Base-by-base conservation (phyloP, 345 rosid genomes). In the Sonneratia caseolaris region DNA sequence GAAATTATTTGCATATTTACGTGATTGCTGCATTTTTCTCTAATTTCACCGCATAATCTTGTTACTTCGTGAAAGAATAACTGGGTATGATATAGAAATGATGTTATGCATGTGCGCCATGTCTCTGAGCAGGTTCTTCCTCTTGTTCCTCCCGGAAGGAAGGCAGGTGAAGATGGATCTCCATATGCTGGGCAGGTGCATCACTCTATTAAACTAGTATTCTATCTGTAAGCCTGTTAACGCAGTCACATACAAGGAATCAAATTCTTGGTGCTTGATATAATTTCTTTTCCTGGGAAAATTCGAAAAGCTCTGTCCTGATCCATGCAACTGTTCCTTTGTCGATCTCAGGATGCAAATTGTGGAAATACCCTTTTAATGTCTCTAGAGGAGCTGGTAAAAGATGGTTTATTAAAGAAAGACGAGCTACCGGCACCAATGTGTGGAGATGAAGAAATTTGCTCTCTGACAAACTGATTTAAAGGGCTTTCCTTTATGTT, bases 131-230 rank as follows among this genome's bases (percentile, higher is more conserved):
- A 93, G 98, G 98, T 94, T 72, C 93, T 94, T 75, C 98, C 98
- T 75, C 95, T 94, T 35, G 98, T 91, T 80, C 97, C 98, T 37
- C 95, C 97, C 10, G 96, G 81, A 47, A 84, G 87, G 74, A 81
- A 81, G 70, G 83, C 78, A 32, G 75, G 86, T 64, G 89, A 81
- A 67, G 88, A 75, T 62, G 96, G 98, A 56, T 94, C 95, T 61
- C 97, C 98, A 2, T 94, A 94, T 82, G 83, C 97, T 35, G 97
- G 98, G 42, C 87, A 90, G 98, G 98, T 94, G 67, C 40, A 43
- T 59, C 40, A 36, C 66, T 43, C 49, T 74, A 37, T 0, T n/a
- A n/a, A 42, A 40, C 21, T 21, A 16, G 0, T 42, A 16, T 36
- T 40, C 16, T 35, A 42, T 27, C 32, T 37, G 38, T 62, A 27